Evolutionary conservation across 495 filamentous ascomycete species (phyloP).

Genomic region (Penicillium manginii): DNA sequence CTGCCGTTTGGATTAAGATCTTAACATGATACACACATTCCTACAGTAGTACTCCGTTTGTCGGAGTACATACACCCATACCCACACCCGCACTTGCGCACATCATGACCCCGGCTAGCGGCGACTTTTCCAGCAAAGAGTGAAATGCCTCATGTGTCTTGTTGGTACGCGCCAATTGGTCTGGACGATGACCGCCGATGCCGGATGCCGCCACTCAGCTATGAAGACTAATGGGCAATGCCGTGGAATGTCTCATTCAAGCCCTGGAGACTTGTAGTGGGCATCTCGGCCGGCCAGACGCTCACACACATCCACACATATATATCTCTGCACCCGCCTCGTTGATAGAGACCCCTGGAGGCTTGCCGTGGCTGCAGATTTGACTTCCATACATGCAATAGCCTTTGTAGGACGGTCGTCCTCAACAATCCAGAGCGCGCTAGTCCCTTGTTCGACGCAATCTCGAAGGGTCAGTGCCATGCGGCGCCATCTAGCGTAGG

Average conservation of each 20-base stretch:
- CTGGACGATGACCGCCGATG: background rate
- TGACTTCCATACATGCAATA: background rate
- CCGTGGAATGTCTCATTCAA: background rate
- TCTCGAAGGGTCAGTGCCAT: slow-evolving; percentile 1
- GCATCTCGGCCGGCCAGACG: background rate
- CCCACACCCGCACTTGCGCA: background rate
- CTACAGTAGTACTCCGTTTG: background rate
- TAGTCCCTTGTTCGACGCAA: background rate
- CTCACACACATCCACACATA: background rate
- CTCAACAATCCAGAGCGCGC: background rate
- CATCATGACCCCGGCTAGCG: slow-evolving; percentile 1
- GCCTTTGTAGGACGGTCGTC: background rate
- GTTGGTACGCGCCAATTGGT: background rate
- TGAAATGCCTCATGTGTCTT: background rate
- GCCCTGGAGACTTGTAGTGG: background rate
- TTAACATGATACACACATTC: background rate
- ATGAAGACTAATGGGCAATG: background rate
- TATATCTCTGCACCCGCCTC: background rate
- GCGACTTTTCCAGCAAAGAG: background rate
- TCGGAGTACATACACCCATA: too few relatives aligned
- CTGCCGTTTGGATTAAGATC: background rate
- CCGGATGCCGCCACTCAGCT: background rate
- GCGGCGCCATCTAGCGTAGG: slow-evolving; percentile 3
- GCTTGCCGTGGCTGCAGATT: slow-evolving; percentile 4
- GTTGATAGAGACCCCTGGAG: background rate